Evolutionary conservation across 495 filamentous ascomycete species (phyloP), one percentile per base, ranked within the genome.

Genomic region (Niebla homalea): DNA sequence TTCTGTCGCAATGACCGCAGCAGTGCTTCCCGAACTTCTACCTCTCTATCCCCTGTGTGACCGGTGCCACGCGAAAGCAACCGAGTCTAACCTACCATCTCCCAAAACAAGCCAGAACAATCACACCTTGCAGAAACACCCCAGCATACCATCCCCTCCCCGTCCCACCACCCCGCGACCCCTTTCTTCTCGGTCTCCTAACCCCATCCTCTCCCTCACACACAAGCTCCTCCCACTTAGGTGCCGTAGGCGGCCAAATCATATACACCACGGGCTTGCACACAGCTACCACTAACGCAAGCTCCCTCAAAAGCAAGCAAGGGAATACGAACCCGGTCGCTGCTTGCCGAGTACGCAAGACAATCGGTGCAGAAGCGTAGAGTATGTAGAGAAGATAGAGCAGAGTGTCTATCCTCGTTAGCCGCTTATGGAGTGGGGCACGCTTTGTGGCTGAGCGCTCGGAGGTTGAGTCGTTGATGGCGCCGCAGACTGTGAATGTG

Each of bases 401-500:
- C 10, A 48, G 2, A 2, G 36, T 43, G 42, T 41, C 36, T 20
- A 21, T 5, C 5, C 22, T 52, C 7, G 22, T 35, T 8, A 52
- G 22, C 6, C 53, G 53, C 2, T 15, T 22, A 20, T 20, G 23
- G 42, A 52, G 43, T 0, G 42, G 29, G 2, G 26, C 29, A 14
- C 53, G 53, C 0, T 37, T 23, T 0, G 11, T 25, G 19, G 4
- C 6, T 36, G 49, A 56, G 49, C 53, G 50, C 15, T 56, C 53
- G 22, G 46, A 47, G 2, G 22, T n/a, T 8, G 49, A 32, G n/a
- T n/a, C n/a, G n/a, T n/a, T n/a, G 16, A 41, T 36, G 0, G 49
- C 16, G 43, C 53, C 53, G 49, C 42, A 40, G 36, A 53, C 49
- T 19, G 2, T 16, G 53, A 56, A 56, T 19, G 21, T 16, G 0